Evolutionary conservation across 1,284 basidiomycete genomes (phyloP), one percentile per base, ranked within the genome.

Genomic region (Entoloma clypeatum): DNA sequence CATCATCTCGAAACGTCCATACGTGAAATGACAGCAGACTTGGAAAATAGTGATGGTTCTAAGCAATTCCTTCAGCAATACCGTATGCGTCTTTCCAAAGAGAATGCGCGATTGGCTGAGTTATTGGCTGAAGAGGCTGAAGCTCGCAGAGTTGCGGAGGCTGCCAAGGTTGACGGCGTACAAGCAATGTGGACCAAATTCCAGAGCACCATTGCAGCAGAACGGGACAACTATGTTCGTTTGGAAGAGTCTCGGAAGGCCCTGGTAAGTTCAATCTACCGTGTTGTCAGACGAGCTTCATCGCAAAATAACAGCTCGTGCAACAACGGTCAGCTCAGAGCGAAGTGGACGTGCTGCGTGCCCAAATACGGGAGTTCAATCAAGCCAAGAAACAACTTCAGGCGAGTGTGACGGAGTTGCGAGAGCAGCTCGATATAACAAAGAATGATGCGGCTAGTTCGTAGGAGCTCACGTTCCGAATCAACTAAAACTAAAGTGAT

Each of bases 211-310:
- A 79, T 83, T 25, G 48, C 67, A 1, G 69, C 75, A 32, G 81
- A 85, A 55, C 72, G 79, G 10, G 74, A 77, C 38, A 81, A 72
- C 47, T 82, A 81, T 50, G 53, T 68, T 28, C 72, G 79, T 25
- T 58, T 85, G 8, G 84, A 86, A 50, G 82, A 84, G 50, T 83
- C 81, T n/a, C 71, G 79, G 28, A 83, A 80, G 53, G 80, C 83
- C 37, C 56, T 87, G 53, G 84, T 84, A 58, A 42, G 75, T 61
- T 13, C 28, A 26, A 13, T 14, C 5, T 13, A 26, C 13, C 3
- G 27, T 45, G 18, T 32, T 11, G 16, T 24, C 32, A 21, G 13
- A 23, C n/a, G 16, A 21, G 14, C 39, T 14, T 39, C 5, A 29
- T 42, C 28, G 36, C 36, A 44, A 26, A 39, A 33, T 21, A 14